These are phyloP conservation scores for Coemansia sp. DNA, from an alignment of 192 early-diverging fungal genomes.

Conservation along the genomic window DNA sequence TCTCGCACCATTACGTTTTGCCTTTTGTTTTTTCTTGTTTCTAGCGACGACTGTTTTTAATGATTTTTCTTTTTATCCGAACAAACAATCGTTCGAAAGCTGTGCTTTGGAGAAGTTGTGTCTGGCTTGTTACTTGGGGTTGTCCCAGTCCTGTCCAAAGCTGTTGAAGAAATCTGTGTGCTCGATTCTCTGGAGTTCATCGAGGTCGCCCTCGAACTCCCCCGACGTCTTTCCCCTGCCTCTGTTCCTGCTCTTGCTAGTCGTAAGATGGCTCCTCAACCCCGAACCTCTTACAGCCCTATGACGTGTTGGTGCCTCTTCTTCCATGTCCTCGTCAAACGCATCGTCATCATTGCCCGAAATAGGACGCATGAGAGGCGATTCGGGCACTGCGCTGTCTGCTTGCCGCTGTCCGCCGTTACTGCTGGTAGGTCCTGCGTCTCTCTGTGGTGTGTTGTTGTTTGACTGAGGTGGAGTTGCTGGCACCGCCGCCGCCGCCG, in stretches of 20 bases:
- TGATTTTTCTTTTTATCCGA: background rate
- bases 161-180: constrained; percentile 33
- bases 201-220: background rate
- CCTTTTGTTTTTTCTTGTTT: background rate
- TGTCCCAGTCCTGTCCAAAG: constrained; percentile 40
- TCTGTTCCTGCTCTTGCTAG: background rate
- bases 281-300: background rate
- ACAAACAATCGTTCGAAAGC: background rate
- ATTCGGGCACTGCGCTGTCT: constrained; percentile 28
- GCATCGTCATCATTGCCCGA: background rate
- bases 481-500: background rate
- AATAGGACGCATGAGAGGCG: constrained; percentile 7
- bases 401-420: background rate
- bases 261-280: background rate
- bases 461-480: constrained; percentile 43
- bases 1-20: background rate
- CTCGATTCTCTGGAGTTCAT: constrained; percentile 23
- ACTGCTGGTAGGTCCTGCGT: background rate
- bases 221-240: background rate
- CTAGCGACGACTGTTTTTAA: background rate
- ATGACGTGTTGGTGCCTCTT: background rate
- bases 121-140: constrained; percentile 1
- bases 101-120: background rate
- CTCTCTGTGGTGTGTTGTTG: constrained; percentile 35
- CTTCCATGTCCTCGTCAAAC: background rate